Percentiles rank a stretch among this genome's conserved stretches.
Evolutionary conservation across 225 moss, liverwort and hornwort genomes (phyloP).

Genomic region (Antitrichia curtipendula): DNA sequence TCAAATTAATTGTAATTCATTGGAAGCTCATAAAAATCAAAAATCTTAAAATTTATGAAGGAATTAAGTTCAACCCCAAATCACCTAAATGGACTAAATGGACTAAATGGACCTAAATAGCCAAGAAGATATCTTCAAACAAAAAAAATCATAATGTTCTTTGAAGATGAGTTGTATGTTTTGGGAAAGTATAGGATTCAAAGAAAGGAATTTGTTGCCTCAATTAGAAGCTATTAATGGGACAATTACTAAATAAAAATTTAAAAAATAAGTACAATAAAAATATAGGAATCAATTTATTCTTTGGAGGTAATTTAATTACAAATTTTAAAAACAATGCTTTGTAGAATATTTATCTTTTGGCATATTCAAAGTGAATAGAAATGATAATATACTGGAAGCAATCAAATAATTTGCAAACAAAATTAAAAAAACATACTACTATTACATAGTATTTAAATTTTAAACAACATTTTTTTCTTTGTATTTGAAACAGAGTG

Average conservation of each 20-base stretch:
- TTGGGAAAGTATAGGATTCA: neutral
- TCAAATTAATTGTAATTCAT: neutral
- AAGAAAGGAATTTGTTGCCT: neutral
- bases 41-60: neutral
- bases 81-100: neutral
- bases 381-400: neutral
- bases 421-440: neutral
- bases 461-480: too few relatives aligned
- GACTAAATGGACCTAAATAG: too few relatives aligned
- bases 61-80: neutral
- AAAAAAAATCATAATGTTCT: neutral
- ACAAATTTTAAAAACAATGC: neutral
- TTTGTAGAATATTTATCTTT: neutral
- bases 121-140: neutral
- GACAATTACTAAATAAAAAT: fast-evolving
- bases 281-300: neutral
- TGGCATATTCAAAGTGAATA: neutral
- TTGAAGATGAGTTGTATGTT: neutral
- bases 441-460: too few relatives aligned
- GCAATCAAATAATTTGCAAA: neutral
- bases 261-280: neutral
- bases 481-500: neutral
- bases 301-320: neutral
- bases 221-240: neutral
- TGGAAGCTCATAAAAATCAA: neutral